Base-by-base conservation (phyloP, 1,284 basidiomycete species). In the Trichosporon coremiiforme region DNA sequence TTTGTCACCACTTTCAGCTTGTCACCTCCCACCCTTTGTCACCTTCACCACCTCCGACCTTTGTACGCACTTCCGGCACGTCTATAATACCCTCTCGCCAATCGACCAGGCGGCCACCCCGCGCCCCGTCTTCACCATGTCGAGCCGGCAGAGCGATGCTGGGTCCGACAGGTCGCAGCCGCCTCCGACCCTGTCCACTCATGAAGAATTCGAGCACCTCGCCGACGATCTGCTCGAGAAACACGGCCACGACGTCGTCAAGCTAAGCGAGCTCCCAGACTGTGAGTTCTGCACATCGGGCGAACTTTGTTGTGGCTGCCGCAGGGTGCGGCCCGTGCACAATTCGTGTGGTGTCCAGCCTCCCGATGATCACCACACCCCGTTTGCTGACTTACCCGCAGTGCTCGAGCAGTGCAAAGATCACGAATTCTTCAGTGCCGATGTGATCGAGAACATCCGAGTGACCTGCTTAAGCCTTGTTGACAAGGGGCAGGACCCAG, bases 391-490 rank as follows among this genome's bases (percentile, higher is more conserved):
- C 57, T 33, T 33, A 15, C n/a, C 29, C 29, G 17, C 57, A 62
- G 57, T 62, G 7, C 57, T 62, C 10, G 57, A 62, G 57, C 57
- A 62, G n/a, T 62, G 57, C 57, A 62, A 62, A n/a, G 57, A 62
- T 29, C 57, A 62, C 29, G 57, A 62, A 9, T 36, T 68, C 15
- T 35, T 80, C 4, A 75, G 77, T 15, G 71, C 76, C 13, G 41
- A 68, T 6, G 77, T 76, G 47, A 75, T 75, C 67, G 74, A 72
- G 5, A 71, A 72, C 13, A 69, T 80, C 3, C 60, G 70, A 4
- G 29, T 65, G 17, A 67, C 77, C 20, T 76, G 77, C 47, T 31
- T 67, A 8, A n/a, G 31, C 17, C 57, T 62, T 62, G 57, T 62
- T 8, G 57, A 62, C 15, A n/a, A 13, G 1, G 57, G 57, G 31